Conservation (phyloP, 441 rosid genomes). For the Jatropha multifida region DNA sequence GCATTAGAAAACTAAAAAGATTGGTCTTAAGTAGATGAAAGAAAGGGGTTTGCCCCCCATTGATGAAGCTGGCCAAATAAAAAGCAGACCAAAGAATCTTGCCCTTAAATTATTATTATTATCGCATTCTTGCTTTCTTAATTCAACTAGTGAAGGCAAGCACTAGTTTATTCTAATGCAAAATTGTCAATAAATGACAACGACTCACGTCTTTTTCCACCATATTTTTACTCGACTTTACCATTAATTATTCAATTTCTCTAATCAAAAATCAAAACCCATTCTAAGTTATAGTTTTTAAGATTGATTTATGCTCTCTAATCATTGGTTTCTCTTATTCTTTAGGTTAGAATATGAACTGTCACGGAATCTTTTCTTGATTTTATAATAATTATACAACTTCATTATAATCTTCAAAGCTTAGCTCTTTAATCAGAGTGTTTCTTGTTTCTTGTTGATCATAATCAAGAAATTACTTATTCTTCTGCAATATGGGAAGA, state of each 20-base stretch:
- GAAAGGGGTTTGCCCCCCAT: background rate
- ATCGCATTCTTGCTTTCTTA: background rate
- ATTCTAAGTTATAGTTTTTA: background rate
- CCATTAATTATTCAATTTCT: background rate
- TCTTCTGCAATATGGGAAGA: constrained; percentile 20
- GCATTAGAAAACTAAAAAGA: background rate
- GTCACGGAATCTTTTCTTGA: constrained; percentile 26
- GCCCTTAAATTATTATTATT: background rate
- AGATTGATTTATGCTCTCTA: background rate
- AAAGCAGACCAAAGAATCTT: constrained; percentile 10
- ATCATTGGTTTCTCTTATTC: constrained; percentile 3
- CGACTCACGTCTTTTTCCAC: background rate
- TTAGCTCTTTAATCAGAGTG: background rate
- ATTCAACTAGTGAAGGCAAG: background rate
- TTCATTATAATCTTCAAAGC: background rate
- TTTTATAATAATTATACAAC: constrained; percentile 1
- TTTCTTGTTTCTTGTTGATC: background rate
- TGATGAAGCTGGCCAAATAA: background rate
- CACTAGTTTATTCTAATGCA: background rate
- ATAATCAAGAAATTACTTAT: too few species aligned
- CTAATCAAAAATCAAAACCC: background rate
- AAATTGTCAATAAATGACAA: background rate
- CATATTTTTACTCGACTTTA: background rate
- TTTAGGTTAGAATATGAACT: constrained; percentile 5
- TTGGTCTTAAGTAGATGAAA: background rate